phyloP scores from a whole-genome alignment of 257 asterid genomes.

The Capsicum rhomboideum region DNA sequence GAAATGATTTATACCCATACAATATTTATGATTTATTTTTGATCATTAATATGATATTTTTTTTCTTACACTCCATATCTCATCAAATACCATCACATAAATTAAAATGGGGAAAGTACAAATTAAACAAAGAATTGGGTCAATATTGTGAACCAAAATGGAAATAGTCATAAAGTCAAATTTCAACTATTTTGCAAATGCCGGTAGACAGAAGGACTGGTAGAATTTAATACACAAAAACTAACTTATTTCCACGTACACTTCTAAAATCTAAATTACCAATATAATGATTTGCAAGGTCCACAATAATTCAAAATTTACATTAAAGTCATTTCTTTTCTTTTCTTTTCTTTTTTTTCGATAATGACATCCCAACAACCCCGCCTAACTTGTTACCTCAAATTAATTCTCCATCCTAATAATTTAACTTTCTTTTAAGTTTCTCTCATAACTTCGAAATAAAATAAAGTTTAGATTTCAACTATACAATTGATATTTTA shows the following conservation, averaged over 20 bases:
- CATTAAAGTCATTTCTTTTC: slow-evolving; percentile 2
- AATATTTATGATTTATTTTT: no score
- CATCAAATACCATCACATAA: not conserved
- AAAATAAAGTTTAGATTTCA: not conserved
- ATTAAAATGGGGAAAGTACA: not conserved
- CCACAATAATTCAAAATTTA: not conserved
- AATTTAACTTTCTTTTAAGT: not conserved
- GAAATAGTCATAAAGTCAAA: not conserved
- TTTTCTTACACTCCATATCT: not conserved
- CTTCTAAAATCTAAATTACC: not conserved
- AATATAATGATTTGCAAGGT: not conserved
- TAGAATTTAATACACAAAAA: not conserved
- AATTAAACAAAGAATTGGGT: not conserved
- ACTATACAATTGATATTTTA: not conserved
- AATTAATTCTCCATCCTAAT: not conserved
- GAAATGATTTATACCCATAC: not conserved
- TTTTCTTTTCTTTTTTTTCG: slow-evolving; percentile 14
- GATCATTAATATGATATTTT: no score
- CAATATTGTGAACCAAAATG: not conserved
- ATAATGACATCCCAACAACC: slow-evolving; percentile 33
- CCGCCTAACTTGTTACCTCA: not conserved
- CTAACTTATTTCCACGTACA: not conserved
- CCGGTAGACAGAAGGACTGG: not conserved
- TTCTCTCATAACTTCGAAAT: not conserved
- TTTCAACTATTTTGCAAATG: not conserved